phyloP scores from a whole-genome alignment of 1,284 basidiomycete genomes.

The Papiliotrema nemorosa region DNA sequence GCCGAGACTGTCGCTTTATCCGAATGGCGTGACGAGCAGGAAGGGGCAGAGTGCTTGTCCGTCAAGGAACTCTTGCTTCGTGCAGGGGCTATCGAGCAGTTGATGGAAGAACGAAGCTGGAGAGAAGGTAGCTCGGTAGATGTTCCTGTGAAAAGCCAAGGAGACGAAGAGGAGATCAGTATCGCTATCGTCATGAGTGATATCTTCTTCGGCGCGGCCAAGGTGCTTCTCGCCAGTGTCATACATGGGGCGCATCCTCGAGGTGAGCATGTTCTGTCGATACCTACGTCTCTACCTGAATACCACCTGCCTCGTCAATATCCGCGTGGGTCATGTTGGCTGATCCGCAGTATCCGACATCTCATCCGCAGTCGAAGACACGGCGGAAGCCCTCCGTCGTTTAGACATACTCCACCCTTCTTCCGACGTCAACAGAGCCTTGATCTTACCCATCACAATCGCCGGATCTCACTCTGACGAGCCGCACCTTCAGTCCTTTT shows the following conservation, averaged over 20 bases:
- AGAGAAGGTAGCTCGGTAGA: constrained; percentile 12
- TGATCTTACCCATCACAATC: constrained; percentile 50
- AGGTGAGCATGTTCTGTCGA: constrained; percentile 8
- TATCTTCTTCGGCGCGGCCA: constrained; percentile 19
- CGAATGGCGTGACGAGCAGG: constrained; percentile 59
- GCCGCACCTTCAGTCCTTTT: constrained; percentile 45
- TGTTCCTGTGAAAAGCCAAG: background rate
- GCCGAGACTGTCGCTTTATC: constrained; percentile 67
- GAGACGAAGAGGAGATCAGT: background rate
- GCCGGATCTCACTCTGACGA: constrained; percentile 20
- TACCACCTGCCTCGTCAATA: background rate
- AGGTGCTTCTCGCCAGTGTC: constrained; percentile 19
- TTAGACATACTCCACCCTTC: constrained; percentile 43
- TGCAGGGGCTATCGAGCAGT: constrained; percentile 57
- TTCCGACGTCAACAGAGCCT: constrained; percentile 65
- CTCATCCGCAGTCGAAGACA: constrained; percentile 47
- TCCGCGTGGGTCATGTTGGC: background rate
- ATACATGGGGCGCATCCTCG: constrained; percentile 23
- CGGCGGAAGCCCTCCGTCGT: constrained; percentile 47
- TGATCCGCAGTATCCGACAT: constrained; percentile 19
- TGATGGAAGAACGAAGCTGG: constrained; percentile 25
- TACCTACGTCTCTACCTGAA: background rate
- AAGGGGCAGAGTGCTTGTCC: constrained; percentile 38
- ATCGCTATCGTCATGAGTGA: constrained; percentile 13
- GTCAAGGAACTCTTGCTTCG: constrained; percentile 58